Evolutionary conservation across 768 basidiomycete genomes (phyloP).

Genomic region (Mycena filopes): DNA sequence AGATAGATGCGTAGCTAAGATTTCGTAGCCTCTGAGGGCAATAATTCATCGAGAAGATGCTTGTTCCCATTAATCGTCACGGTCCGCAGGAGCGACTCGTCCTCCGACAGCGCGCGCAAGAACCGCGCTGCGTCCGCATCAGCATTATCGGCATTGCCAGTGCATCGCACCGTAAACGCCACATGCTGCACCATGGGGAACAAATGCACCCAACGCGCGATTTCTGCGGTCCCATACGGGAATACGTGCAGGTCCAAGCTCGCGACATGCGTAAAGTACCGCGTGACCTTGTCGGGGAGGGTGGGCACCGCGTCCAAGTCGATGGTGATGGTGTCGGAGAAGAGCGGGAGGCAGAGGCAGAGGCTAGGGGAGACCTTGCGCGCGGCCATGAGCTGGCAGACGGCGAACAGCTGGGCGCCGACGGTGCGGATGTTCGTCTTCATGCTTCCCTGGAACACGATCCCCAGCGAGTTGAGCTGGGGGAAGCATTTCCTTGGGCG

Average conservation of each 20-base stretch:
- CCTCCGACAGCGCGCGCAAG: constrained; percentile 10
- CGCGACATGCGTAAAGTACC: constrained; percentile 11
- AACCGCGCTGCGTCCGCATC: constrained; percentile 3
- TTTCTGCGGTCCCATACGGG: constrained; percentile 10
- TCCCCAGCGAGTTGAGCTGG: constrained; percentile 20
- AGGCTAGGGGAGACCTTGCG: constrained; percentile 12
- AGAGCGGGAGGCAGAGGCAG: constrained; percentile 16
- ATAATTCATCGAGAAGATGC: constrained; percentile 1
- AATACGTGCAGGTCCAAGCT: constrained; percentile 20
- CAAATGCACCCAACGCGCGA: constrained; percentile 27
- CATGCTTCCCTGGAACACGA: constrained; percentile 15
- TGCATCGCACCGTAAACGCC: constrained; percentile 4
- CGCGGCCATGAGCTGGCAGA: constrained; percentile 14
- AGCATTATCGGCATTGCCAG: constrained; percentile 5
- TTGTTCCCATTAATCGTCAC: constrained; percentile 9
- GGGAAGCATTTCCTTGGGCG: constrained; percentile 14
- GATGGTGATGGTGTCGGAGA: constrained; percentile 15
- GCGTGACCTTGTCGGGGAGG: constrained; percentile 1
- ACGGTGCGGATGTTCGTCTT: constrained; percentile 21
- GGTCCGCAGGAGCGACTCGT: neutral
- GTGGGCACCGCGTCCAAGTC: constrained; percentile 8
- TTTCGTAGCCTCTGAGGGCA: neutral
- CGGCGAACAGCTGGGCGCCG: constrained; percentile 1
- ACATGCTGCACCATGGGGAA: constrained; percentile 26
- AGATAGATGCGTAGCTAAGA: neutral